These are phyloP conservation scores for Tremella mesenterica DNA, from an alignment of 768 basidiomycete species.

Conservation along the genomic window DNA sequence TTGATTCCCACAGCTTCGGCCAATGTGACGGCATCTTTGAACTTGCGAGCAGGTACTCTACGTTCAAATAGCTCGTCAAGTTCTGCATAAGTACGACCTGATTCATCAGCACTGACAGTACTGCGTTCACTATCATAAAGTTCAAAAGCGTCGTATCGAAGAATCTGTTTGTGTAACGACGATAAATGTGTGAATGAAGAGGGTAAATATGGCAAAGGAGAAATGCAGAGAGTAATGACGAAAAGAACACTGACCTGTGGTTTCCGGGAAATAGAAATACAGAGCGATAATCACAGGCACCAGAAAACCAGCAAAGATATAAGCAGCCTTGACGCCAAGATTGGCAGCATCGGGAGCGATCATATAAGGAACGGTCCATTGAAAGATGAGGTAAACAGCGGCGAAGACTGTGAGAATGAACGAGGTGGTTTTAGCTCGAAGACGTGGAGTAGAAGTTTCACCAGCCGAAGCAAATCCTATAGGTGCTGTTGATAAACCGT, in stretches of 20 bases:
- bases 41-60: too few relatives aligned
- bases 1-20: too few relatives aligned
- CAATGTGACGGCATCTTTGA: too few relatives aligned
- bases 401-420: slow-evolving; percentile 13
- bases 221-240: not conserved
- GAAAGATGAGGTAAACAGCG: slow-evolving; percentile 17
- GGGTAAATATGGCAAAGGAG: too few relatives aligned
- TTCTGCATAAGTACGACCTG: too few relatives aligned
- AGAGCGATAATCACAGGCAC: slow-evolving; percentile 11
- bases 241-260: not conserved
- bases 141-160: too few relatives aligned
- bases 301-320: slow-evolving; percentile 18
- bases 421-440: slow-evolving; percentile 21
- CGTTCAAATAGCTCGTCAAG: too few relatives aligned
- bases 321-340: slow-evolving; percentile 19
- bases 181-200: too few relatives aligned
- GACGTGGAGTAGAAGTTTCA: slow-evolving; percentile 18
- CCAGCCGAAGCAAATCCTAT: slow-evolving; percentile 5
- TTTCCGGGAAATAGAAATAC: slow-evolving; percentile 21
- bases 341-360: slow-evolving; percentile 20
- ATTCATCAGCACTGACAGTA: too few relatives aligned
- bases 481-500: slow-evolving; percentile 8
- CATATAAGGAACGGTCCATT: slow-evolving; percentile 22
- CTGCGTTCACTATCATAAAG: too few relatives aligned
- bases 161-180: too few relatives aligned